Base-by-base conservation (phyloP, 2,329 filamentous ascomycete species). In the Pseudogymnoascus destructans region DNA sequence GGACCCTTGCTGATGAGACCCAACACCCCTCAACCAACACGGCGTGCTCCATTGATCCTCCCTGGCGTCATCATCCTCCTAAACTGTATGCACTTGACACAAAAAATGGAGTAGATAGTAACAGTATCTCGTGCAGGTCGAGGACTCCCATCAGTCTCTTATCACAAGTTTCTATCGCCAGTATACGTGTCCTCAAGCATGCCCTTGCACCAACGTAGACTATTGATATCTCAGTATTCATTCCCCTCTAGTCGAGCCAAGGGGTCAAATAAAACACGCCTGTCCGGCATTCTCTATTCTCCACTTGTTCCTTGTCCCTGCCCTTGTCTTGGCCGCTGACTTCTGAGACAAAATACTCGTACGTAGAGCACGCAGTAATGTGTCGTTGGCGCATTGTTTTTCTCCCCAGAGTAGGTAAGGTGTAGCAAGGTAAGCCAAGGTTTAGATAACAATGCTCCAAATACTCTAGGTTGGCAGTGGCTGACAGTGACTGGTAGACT, bases 1-100 rank as follows among this genome's bases (percentile, higher is more conserved):
- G 46, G 46, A 52, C 46, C 46, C 46, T 52, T 52, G 46, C 46
- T 52, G 46, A 52, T 52, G 46, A 52, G 46, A 52, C 46, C 46
- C 46, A 52, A 52, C 46, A 52, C 46, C 46, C 25, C 46, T 52
- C 46, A 52, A 52, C 46, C 46, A 52, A 52, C 46, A 52, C 46
- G 9, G 11, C 3, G 9, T 5, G 7, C 5, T 30, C 25, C 46
- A 30, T 32, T 32, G 25, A 52, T 52, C 46, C 25, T 52, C 46
- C 25, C 46, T 52, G 46, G 46, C 46, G 46, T 52, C 46, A 30
- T 52, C 46, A 1, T 52, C 46, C 46, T 52, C 25, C 42, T 52
- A 30, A 30, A 30, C 19, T 30, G 15, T 52, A 52, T 52, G 25
- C 46, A 19, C 23, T 52, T 52, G 46, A 52, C 46, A 52, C 46